Conservation (phyloP, 2,329 filamentous ascomycete species). For the Massarina eburnea region DNA sequence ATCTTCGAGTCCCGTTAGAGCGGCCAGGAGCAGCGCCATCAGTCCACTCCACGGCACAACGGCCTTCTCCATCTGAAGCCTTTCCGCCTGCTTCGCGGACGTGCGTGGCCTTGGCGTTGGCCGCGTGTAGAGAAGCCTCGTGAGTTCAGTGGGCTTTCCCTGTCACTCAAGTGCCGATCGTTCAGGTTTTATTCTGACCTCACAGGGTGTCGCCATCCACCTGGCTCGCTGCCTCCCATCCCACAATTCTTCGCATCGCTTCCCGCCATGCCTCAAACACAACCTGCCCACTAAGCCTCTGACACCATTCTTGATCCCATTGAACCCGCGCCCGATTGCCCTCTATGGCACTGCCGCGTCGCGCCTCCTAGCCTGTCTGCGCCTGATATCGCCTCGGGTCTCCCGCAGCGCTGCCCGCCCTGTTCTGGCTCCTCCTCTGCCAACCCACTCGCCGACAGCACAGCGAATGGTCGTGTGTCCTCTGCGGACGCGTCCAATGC, state of each 20-base stretch:
- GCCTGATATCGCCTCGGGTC: neutral
- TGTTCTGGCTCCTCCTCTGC: conserved; percentile 9
- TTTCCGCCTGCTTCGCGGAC: conserved; percentile 9
- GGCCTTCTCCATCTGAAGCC: conserved; percentile 4
- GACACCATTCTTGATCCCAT: conserved; percentile 4
- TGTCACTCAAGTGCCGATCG: conserved; percentile 23
- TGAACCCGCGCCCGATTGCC: conserved; percentile 12
- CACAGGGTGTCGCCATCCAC: conserved; percentile 14
- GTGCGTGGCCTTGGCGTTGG: neutral
- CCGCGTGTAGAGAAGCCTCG: neutral
- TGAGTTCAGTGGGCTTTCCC: neutral
- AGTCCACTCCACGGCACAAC: conserved; percentile 6
- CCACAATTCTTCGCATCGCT: conserved; percentile 16
- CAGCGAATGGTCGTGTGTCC: conserved; percentile 10
- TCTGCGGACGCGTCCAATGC: conserved; percentile 34
- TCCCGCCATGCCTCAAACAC: conserved; percentile 12
- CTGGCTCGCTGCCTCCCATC: conserved; percentile 12
- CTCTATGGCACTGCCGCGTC: conserved; percentile 23
- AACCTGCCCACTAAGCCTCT: conserved; percentile 11
- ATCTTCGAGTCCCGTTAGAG: conserved; percentile 11
- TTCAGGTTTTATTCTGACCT: conserved; percentile 21
- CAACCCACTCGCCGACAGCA: conserved; percentile 8
- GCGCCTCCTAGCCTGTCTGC: conserved; percentile 14
- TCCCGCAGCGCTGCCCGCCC: neutral
- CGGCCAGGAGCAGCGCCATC: neutral